Evolutionary conservation across 495 filamentous ascomycete species (phyloP), one percentile per base, ranked within the genome.

Genomic region (Pseudevernia furfuracea): DNA sequence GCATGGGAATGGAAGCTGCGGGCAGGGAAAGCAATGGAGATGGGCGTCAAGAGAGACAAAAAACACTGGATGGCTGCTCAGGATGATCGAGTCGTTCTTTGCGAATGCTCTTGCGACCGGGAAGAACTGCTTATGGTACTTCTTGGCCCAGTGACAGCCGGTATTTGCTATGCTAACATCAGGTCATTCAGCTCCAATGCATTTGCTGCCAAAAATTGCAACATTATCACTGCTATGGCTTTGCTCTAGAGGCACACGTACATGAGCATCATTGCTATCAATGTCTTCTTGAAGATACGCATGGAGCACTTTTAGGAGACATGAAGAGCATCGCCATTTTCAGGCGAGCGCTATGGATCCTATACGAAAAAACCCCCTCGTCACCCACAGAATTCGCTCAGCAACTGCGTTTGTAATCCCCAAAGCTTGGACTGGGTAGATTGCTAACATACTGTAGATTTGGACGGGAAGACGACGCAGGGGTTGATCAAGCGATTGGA

Each of bases 151-250:
- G 23, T 0, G 12, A 23, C 15, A 36, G 12, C 43, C 34, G 17
- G 30, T 59, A 34, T 58, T 67, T 58, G 67, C 48, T 43, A 37
- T 10, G 30, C 30, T 62, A 39, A 57, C 15, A 65, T 67, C 68
- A 58, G 70, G 19, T 28, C 44, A 34, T 9, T 36, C 28, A 82
- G 80, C 67, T 81, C 32, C 63, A 74, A 63, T 84, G 81, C 62
- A 61, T 58, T 46, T 80, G 75, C 64, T 84, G 80, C 65, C 62
- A 73, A 41, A 79, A 72, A 23, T 77, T 71, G 67, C 81, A 84
- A 63, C 81, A 84, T 67, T 48, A 72, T 49, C 68, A 76, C 21
- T 84, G 80, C 69, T 84, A 82, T 64, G 81, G 81, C 19, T 81
- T 71, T 59, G 60, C 48, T 64, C 28, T 57, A 58, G 34, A 71